A percentile compares a stretch with the other conserved stretches of the same genome.
Conservation (phyloP, 495 filamentous ascomycete genomes). For the Penicillium maclennaniae region DNA sequence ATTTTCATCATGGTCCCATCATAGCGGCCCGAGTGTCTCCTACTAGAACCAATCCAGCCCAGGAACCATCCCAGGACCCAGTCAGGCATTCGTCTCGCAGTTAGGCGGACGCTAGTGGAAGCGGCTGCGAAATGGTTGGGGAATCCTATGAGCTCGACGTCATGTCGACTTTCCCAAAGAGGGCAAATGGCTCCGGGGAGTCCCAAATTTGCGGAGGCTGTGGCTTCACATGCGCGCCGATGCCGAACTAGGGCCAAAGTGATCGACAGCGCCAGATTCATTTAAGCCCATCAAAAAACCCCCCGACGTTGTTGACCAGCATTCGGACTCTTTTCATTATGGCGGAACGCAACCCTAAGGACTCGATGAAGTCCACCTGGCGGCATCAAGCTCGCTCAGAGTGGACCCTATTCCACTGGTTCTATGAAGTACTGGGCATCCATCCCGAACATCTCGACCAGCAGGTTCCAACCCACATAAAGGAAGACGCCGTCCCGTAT, state of each 20-base stretch:
- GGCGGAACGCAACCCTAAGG: slow-evolving; percentile 25
- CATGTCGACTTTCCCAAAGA: slow-evolving; percentile 4
- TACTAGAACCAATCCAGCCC: neutral
- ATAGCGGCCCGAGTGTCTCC: neutral
- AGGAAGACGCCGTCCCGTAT: slow-evolving; percentile 26
- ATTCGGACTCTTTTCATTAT: slow-evolving; percentile 1
- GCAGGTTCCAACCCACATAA: slow-evolving; percentile 22
- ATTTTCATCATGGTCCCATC: neutral
- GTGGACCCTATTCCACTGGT: slow-evolving; percentile 33
- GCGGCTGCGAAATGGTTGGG: slow-evolving; percentile 8
- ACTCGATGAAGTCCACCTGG: slow-evolving; percentile 39
- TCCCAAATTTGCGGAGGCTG: slow-evolving; percentile 16
- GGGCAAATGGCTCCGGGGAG: slow-evolving; percentile 16
- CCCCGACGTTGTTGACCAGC: neutral
- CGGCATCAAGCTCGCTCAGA: slow-evolving; percentile 23
- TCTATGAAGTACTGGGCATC: slow-evolving; percentile 29
- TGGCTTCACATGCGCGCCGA: slow-evolving; percentile 24
- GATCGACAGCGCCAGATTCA: slow-evolving; percentile 8
- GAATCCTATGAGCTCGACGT: slow-evolving; percentile 20
- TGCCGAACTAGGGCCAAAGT: slow-evolving; percentile 6
- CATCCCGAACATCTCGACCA: slow-evolving; percentile 27
- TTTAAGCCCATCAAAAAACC: slow-evolving; percentile 11
- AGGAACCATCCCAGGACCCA: neutral
- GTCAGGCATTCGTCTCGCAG: slow-evolving; percentile 1
- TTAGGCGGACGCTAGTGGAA: slow-evolving; percentile 7